Conservation (phyloP, 805 yeast species). For the Metschnikowia anglica region DNA sequence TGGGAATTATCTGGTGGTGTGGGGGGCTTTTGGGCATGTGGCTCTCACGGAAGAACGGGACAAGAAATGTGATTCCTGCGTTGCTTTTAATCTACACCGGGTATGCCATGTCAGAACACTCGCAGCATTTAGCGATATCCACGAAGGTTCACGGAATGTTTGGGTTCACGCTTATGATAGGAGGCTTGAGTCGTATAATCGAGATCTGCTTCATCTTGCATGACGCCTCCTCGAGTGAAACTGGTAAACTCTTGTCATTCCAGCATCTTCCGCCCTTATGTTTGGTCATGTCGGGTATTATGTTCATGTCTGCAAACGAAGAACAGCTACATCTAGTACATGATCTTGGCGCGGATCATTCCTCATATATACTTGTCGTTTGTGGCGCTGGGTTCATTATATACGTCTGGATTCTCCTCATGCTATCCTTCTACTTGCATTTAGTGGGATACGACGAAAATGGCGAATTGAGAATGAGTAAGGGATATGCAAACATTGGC, state of each 20-base stretch:
- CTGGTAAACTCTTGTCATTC: constrained; percentile 59
- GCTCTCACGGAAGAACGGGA: constrained; percentile 54
- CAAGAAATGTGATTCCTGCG: constrained; percentile 65
- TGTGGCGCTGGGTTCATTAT: constrained; percentile 72
- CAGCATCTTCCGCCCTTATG: constrained; percentile 87
- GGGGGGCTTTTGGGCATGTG: constrained; percentile 86
- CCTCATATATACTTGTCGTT: constrained; percentile 73
- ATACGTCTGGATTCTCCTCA: constrained; percentile 61
- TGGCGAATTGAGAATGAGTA: constrained; percentile 27
- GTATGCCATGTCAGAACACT: constrained; percentile 91
- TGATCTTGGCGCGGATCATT: constrained; percentile 78
- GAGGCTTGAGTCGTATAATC: constrained; percentile 71
- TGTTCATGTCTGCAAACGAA: constrained; percentile 92
- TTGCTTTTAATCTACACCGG: constrained; percentile 84
- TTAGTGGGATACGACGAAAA: constrained; percentile 44
- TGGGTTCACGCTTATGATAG: constrained; percentile 75
- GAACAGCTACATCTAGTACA: constrained; percentile 75
- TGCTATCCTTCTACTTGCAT: constrained; percentile 57
- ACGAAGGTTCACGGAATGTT: constrained; percentile 87
- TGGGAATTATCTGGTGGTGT: constrained; percentile 97
- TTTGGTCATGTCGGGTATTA: constrained; percentile 70
- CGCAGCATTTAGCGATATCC: constrained; percentile 70
- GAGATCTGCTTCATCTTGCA: constrained; percentile 77
- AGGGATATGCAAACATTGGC: constrained; percentile 20
- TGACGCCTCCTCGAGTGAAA: constrained; percentile 48